These are phyloP conservation scores for Mentha longifolia DNA, from an alignment of 257 asterid genomes.

Conservation along the genomic window DNA sequence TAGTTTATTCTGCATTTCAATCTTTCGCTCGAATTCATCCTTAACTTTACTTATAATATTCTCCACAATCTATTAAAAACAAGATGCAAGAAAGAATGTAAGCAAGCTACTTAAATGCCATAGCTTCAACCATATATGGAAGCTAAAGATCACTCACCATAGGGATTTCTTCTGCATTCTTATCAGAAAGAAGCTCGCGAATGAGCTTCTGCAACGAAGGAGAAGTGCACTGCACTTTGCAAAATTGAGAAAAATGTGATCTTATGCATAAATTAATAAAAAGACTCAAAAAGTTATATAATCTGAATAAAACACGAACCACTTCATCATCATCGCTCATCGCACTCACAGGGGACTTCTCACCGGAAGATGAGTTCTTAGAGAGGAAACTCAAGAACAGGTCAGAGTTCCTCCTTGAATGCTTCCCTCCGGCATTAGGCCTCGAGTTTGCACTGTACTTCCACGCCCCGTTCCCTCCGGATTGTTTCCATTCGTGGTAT, in stretches of 20 bases:
- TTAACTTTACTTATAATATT: constrained; percentile 62
- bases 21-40: constrained; percentile 74
- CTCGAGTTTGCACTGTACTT: constrained; percentile 60
- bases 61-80: constrained; percentile 72
- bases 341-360: constrained; percentile 50
- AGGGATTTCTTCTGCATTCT: constrained; percentile 78
- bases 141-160: constrained; percentile 50
- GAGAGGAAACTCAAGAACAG: constrained; percentile 60
- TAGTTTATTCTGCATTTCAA: constrained; percentile 51
- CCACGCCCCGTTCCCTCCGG: constrained; percentile 74
- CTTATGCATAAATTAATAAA: background rate
- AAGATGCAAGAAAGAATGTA: constrained; percentile 29
- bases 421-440: constrained; percentile 53
- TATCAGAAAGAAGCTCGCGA: constrained; percentile 63
- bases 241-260: constrained; percentile 30
- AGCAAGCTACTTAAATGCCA: background rate
- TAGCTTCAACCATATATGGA: background rate
- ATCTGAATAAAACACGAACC: constrained; percentile 44
- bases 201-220: constrained; percentile 56
- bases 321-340: constrained; percentile 43
- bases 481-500: constrained; percentile 75
- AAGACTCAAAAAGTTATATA: background rate
- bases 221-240: constrained; percentile 54
- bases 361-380: constrained; percentile 54
- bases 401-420: constrained; percentile 54